phyloP scores from a whole-genome alignment of 306 rosid species.

The Vachellia collinsii region DNA sequence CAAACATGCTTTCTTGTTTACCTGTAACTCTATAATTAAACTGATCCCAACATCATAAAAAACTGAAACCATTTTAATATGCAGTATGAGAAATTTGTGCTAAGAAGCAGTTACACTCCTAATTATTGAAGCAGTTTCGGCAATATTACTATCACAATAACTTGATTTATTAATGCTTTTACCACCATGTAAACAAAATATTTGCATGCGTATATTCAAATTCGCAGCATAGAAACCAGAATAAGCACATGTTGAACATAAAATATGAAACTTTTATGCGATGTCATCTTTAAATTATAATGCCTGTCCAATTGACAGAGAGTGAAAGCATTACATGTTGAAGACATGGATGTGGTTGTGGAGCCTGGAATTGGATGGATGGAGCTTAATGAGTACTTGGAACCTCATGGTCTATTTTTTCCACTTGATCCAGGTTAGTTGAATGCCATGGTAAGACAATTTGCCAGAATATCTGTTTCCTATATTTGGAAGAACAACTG shows the following conservation, averaged over 20 bases:
- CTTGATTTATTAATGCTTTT: constrained; percentile 16
- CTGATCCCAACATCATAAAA: neutral
- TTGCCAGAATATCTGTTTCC: constrained; percentile 28
- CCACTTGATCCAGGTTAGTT: constrained; percentile 98
- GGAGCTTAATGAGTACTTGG: constrained; percentile 95
- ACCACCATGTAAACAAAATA: constrained; percentile 13
- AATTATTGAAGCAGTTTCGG: constrained; percentile 23
- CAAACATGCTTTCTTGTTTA: neutral
- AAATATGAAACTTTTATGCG: constrained; percentile 29
- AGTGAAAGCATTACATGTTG: constrained; percentile 81
- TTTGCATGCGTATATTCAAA: constrained; percentile 18
- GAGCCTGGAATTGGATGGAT: constrained; percentile 99
- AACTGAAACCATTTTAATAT: neutral
- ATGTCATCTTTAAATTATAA: constrained; percentile 36
- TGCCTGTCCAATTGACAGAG: constrained; percentile 47
- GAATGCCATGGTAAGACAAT: constrained; percentile 11
- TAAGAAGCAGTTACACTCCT: constrained; percentile 18
- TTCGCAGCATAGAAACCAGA: constrained; percentile 9
- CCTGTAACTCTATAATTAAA: too few species aligned
- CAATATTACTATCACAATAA: constrained; percentile 29
- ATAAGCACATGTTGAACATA: constrained; percentile 8
- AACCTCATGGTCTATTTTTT: constrained; percentile 93
- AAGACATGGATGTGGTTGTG: constrained; percentile 94
- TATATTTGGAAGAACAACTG: neutral
- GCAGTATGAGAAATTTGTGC: constrained; percentile 16